Evolutionary conservation across 2,329 filamentous ascomycete genomes (phyloP).

Genomic region (Massarina eburnea): DNA sequence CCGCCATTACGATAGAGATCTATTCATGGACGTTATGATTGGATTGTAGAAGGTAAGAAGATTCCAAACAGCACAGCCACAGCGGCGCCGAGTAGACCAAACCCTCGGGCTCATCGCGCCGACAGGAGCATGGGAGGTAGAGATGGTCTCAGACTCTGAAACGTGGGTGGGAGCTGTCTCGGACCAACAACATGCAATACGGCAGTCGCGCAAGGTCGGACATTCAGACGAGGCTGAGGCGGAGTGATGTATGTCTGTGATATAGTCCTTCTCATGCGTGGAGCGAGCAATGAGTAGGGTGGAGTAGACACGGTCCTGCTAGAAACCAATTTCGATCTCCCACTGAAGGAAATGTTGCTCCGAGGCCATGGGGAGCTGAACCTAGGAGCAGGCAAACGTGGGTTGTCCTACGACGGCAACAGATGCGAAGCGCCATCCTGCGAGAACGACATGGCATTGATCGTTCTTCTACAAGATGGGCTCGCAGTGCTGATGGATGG

Average conservation of each 20-base stretch:
- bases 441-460: constrained; percentile 18
- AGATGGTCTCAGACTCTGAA: neutral
- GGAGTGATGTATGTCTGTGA: constrained; percentile 48
- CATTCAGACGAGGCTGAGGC: constrained; percentile 1
- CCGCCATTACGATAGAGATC: neutral
- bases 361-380: constrained; percentile 48
- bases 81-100: constrained; percentile 3
- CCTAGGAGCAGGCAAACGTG: constrained; percentile 56
- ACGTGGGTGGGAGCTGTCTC: neutral
- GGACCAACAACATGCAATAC: neutral
- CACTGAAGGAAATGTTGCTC: constrained; percentile 55
- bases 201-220: neutral
- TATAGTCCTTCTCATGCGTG: constrained; percentile 50
- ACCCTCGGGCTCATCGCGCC: neutral
- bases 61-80: constrained; percentile 15
- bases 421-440: constrained; percentile 9
- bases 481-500: neutral
- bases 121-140: neutral
- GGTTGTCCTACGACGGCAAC: constrained; percentile 20
- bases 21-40: neutral
- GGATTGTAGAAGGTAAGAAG: neutral
- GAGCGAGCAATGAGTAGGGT: constrained; percentile 48
- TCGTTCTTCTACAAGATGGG: constrained; percentile 11
- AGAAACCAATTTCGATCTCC: constrained; percentile 54
- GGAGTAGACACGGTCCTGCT: constrained; percentile 57